phyloP scores from a whole-genome alignment of 2,329 filamentous ascomycete genomes.

The Colletotrichum shisoi region DNA sequence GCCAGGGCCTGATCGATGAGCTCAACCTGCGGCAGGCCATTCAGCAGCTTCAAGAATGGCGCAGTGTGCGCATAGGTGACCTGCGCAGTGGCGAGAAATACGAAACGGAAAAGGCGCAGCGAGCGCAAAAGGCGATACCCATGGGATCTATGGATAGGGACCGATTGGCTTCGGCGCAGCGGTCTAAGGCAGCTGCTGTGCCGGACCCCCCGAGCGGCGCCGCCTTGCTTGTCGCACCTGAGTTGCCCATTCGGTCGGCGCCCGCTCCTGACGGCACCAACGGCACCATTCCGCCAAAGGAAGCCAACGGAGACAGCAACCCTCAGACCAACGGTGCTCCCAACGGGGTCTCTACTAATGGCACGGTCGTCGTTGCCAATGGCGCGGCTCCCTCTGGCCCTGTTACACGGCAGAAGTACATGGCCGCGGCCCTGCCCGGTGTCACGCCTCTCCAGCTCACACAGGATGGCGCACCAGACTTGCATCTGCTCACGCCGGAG shows the following conservation, averaged over 20 bases:
- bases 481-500: constrained; percentile 84
- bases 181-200: constrained; percentile 68
- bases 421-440: constrained; percentile 65
- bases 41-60: constrained; percentile 90
- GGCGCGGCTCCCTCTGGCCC: constrained; percentile 44
- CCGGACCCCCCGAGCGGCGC: constrained; percentile 78
- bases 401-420: constrained; percentile 60
- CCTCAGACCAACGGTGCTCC: constrained; percentile 62
- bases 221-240: constrained; percentile 78
- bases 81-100: constrained; percentile 89
- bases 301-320: constrained; percentile 61
- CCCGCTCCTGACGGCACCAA: constrained; percentile 46
- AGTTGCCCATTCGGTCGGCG: constrained; percentile 70
- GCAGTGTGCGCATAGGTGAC: constrained; percentile 82
- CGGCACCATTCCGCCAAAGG: constrained; percentile 43
- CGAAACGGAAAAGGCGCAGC: constrained; percentile 82
- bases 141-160: constrained; percentile 87
- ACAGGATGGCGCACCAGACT: constrained; percentile 79
- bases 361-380: constrained; percentile 53
- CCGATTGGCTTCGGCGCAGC: constrained; percentile 73
- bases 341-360: constrained; percentile 56
- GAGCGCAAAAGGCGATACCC: constrained; percentile 73
- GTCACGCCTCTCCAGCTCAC: constrained; percentile 72
- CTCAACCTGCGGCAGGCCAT: constrained; percentile 91
- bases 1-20: constrained; percentile 86